Evolutionary conservation across 108 stramenopile species (phyloP).

Genomic region (Pseudonitzschia pungens): DNA sequence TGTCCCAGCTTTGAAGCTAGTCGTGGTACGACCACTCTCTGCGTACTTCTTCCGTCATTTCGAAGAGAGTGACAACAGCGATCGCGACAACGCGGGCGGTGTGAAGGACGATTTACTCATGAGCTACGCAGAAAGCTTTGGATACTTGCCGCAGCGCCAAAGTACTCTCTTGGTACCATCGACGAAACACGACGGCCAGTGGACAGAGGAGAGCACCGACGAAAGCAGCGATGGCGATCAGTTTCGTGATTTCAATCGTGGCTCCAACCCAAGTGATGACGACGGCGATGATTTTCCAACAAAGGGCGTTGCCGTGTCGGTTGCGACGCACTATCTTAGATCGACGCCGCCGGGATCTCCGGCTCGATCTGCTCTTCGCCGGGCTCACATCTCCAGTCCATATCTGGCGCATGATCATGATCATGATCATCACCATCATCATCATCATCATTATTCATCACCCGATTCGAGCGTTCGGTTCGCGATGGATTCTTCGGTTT

Average conservation of each 20-base stretch:
- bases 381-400: not conserved
- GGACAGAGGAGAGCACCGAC: too few species aligned
- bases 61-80: not conserved
- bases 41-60: conserved; percentile 49
- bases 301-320: not conserved
- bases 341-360: not conserved
- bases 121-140: conserved; percentile 5
- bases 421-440: too few species aligned
- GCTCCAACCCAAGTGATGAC: not conserved
- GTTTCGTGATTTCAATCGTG: not conserved
- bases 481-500: not conserved
- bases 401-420: too few species aligned
- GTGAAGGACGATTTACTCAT: not conserved
- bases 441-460: too few species aligned
- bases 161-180: not conserved
- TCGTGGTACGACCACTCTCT: conserved; percentile 47
- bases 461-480: not conserved
- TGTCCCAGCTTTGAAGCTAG: conserved; percentile 46
- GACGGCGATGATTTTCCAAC: not conserved
- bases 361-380: not conserved
- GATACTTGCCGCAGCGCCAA: not conserved
- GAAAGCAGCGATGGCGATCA: not conserved
- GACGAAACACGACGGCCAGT: too few species aligned
- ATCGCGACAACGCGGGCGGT: not conserved
- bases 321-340: not conserved